A percentile compares a stretch with the other conserved stretches of the same genome.
Conservation (phyloP, 2,329 filamentous ascomycete genomes). For the Stenocarpella maydis region DNA sequence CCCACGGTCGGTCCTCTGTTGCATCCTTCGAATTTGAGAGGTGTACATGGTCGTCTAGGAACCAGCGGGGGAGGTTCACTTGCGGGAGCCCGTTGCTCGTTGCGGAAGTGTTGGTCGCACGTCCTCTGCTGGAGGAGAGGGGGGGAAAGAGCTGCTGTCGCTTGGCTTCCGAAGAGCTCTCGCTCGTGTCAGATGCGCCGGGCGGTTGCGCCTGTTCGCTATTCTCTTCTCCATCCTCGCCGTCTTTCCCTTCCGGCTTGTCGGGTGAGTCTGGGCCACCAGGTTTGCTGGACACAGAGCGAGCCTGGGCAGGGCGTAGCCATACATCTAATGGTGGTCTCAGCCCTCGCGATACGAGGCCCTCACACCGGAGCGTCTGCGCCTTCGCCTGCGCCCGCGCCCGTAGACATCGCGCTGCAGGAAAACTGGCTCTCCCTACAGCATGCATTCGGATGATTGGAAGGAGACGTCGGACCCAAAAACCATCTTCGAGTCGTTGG, state of each 20-base stretch:
- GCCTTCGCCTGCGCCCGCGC: constrained; percentile 12
- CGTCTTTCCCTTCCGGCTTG: constrained; percentile 28
- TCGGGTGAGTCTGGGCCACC: constrained; percentile 21
- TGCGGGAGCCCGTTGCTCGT: constrained; percentile 50
- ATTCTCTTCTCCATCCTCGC: constrained; percentile 29
- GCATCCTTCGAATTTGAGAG: constrained; percentile 44
- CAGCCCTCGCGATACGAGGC: not conserved
- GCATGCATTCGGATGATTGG: constrained; percentile 35
- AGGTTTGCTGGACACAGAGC: constrained; percentile 31
- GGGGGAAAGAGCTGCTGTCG: constrained; percentile 30
- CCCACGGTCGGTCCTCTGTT: constrained; percentile 37
- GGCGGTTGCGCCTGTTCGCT: constrained; percentile 31
- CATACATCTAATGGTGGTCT: not conserved
- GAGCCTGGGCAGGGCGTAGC: not conserved
- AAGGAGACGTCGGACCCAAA: constrained; percentile 29
- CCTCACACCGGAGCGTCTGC: constrained; percentile 7
- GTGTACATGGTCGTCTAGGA: constrained; percentile 60
- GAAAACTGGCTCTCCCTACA: constrained; percentile 30
- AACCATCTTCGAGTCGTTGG: constrained; percentile 33
- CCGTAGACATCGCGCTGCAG: constrained; percentile 33
- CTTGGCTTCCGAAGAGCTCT: constrained; percentile 26
- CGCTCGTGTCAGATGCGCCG: constrained; percentile 25
- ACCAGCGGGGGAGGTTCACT: constrained; percentile 64
- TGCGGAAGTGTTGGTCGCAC: constrained; percentile 5
- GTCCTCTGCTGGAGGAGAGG: constrained; percentile 4